These are phyloP conservation scores for Phyllostachys edulis DNA, from an alignment of 176 grass and related monocot species.

Conservation along the genomic window DNA sequence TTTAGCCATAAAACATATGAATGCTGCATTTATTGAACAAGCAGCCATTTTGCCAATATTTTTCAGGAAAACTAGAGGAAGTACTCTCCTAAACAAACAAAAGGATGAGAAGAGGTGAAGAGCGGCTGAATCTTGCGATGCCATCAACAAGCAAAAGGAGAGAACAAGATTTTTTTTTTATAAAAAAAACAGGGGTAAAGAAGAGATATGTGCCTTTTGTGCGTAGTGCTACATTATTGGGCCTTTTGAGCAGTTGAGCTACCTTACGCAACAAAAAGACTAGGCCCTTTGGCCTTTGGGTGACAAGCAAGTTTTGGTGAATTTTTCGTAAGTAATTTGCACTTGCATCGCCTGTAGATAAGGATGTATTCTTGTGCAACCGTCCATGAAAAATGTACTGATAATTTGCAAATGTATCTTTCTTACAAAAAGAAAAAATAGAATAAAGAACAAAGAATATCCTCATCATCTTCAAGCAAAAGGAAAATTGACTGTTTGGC, in stretches of 20 bases:
- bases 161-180: background rate
- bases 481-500: background rate
- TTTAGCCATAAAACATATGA: too few species aligned
- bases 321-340: background rate
- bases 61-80: background rate
- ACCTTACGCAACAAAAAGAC: background rate
- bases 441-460: background rate
- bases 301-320: conserved; percentile 9
- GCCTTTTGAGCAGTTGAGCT: background rate
- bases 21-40: too few species aligned
- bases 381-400: background rate
- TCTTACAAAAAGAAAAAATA: background rate
- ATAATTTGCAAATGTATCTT: background rate
- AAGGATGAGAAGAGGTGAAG: background rate
- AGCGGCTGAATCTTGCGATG: background rate
- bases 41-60: background rate
- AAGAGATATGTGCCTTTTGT: background rate
- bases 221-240: conserved; percentile 30
- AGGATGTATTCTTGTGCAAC: background rate
- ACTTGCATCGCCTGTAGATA: background rate
- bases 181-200: background rate
- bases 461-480: background rate
- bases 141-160: background rate
- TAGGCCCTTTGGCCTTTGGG: background rate
- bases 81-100: background rate